Percentiles rank a stretch among this genome's conserved stretches.
These are phyloP conservation scores for Mycena polygramma DNA, from an alignment of 768 basidiomycete species.

Conservation along the genomic window DNA sequence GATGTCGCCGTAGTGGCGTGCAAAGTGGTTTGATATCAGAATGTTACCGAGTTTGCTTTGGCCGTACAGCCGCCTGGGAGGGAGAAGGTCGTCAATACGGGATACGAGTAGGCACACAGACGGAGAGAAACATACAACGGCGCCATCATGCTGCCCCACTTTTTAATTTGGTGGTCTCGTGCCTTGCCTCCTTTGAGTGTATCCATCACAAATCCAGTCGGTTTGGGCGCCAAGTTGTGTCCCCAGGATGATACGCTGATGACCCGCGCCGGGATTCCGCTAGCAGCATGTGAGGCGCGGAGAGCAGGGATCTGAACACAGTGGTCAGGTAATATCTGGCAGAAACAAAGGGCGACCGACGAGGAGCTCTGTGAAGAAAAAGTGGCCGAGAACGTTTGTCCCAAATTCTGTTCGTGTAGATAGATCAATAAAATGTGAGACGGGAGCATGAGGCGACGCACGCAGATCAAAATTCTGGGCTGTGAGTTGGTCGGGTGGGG, in stretches of 20 bases:
- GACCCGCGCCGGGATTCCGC: neutral
- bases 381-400: neutral
- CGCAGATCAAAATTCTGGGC: neutral
- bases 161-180: neutral
- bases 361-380: neutral
- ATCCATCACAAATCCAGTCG: neutral
- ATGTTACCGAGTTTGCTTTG: slow-evolving; percentile 1
- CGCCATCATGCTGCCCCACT: neutral
- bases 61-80: neutral
- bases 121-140: neutral
- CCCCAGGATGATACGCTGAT: neutral
- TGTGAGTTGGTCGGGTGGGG: neutral
- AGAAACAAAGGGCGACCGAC: neutral
- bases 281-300: neutral
- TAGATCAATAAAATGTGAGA: neutral
- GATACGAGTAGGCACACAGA: neutral
- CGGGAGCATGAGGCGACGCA: neutral
- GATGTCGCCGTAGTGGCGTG: neutral
- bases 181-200: neutral
- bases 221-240: neutral
- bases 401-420: neutral
- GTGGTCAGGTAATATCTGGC: neutral
- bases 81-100: neutral
- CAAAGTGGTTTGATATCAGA: neutral
- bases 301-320: neutral